Evolutionary conservation across 2,329 filamentous ascomycete species (phyloP).

Genomic region (Aspergillus sp.): DNA sequence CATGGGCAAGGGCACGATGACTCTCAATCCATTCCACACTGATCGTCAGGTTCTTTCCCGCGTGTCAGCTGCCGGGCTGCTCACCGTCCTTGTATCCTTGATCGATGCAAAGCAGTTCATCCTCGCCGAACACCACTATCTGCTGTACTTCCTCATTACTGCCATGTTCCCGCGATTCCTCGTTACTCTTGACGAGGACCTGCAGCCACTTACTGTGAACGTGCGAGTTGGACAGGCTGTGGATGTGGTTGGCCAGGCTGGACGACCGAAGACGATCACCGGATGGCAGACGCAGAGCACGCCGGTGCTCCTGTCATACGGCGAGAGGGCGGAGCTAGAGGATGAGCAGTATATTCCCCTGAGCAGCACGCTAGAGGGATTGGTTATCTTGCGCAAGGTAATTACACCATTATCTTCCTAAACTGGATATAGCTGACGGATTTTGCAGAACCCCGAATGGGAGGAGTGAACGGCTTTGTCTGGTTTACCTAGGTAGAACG

Average conservation of each 20-base stretch:
- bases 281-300: constrained; percentile 99
- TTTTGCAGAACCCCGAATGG: constrained; percentile 38
- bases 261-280: constrained; percentile 95
- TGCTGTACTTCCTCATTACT: constrained; percentile 93
- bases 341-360: constrained; percentile 95
- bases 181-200: constrained; percentile 86
- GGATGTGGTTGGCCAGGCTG: constrained; percentile 93
- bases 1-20: constrained; percentile 98
- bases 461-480: constrained; percentile 17
- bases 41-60: constrained; percentile 91
- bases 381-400: constrained; percentile 97
- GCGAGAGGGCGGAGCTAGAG: constrained; percentile 91
- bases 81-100: constrained; percentile 84
- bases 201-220: constrained; percentile 89
- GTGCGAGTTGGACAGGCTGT: constrained; percentile 96
- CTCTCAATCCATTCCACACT: constrained; percentile 97
- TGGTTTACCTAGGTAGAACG: constrained; percentile 10
- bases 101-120: constrained; percentile 89
- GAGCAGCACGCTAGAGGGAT: constrained; percentile 81
- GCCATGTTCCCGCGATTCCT: constrained; percentile 97
- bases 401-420: constrained; percentile 7
- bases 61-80: constrained; percentile 78
- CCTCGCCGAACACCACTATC: constrained; percentile 68
- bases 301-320: constrained; percentile 88
- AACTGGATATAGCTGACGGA: constrained; percentile 15